phyloP scores from a whole-genome alignment of 176 grass and related monocot genomes.

The Guadua angustifolia region DNA sequence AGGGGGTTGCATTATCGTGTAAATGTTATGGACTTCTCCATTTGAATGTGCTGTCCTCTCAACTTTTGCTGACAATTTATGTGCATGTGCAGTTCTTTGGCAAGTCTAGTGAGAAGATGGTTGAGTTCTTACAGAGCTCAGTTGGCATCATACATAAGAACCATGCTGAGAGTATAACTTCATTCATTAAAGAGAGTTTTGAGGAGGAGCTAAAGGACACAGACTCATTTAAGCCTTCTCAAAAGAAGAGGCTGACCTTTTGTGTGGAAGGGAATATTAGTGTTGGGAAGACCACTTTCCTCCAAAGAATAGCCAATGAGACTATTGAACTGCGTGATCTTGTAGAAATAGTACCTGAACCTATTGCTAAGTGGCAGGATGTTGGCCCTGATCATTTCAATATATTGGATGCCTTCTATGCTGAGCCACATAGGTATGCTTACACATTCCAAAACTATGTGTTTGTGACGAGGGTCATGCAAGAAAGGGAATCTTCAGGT shows the following conservation, averaged over 20 bases:
- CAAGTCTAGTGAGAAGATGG: conserved; percentile 84
- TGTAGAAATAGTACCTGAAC: conserved; percentile 95
- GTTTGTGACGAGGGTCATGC: conserved; percentile 97
- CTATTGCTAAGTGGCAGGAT: conserved; percentile 92
- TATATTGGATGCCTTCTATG: conserved; percentile 91
- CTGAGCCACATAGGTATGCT: conserved; percentile 85
- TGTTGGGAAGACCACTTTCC: conserved; percentile 92
- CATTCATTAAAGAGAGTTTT: conserved; percentile 91
- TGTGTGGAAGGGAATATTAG: conserved; percentile 99
- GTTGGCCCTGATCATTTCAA: conserved; percentile 97
- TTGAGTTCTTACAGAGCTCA: conserved; percentile 82
- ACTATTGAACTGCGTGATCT: conserved; percentile 93
- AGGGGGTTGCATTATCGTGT: background rate
- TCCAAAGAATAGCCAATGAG: conserved; percentile 96
- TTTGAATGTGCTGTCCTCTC: background rate
- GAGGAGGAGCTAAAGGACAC: conserved; percentile 73
- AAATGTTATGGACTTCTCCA: conserved; percentile 16
- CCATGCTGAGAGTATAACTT: conserved; percentile 89
- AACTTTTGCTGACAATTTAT: background rate
- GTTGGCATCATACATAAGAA: conserved; percentile 96
- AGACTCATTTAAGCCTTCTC: conserved; percentile 45
- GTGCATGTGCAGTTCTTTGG: conserved; percentile 71
- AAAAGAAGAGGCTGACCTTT: conserved; percentile 86
- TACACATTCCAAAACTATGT: conserved; percentile 99
- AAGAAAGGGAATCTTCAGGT: conserved; percentile 91